Percentiles rank a stretch among this genome's conserved stretches.
These are phyloP conservation scores for Orbilia quercus DNA, from an alignment of 2,329 filamentous ascomycete species.

Conservation along the genomic window DNA sequence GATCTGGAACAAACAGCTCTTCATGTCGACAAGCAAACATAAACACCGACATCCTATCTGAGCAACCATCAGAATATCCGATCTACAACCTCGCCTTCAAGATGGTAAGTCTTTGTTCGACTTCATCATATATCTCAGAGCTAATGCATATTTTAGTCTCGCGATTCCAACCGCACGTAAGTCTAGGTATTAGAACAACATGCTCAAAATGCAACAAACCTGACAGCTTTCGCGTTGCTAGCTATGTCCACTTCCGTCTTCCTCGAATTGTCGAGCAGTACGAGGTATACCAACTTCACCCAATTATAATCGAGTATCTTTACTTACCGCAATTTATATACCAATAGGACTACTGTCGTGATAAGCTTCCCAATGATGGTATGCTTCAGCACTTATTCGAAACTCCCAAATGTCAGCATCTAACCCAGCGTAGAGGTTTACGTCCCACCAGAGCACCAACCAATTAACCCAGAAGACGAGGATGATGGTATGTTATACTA, in stretches of 20 bases:
- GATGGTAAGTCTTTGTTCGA: conserved; percentile 31
- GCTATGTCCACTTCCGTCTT: conserved; percentile 54
- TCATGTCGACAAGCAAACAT: not conserved
- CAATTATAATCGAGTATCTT: not conserved
- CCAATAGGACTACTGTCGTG: conserved; percentile 72
- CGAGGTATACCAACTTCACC: conserved; percentile 15
- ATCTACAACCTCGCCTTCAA: not conserved
- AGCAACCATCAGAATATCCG: not conserved
- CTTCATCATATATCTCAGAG: not conserved
- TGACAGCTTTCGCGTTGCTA: conserved; percentile 13
- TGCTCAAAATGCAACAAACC: conserved; percentile 18
- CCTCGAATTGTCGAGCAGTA: conserved; percentile 56
- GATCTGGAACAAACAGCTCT: conserved; percentile 17
- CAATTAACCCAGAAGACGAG: conserved; percentile 86
- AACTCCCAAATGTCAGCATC: not conserved
- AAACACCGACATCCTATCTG: too few relatives aligned
- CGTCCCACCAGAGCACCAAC: conserved; percentile 81
- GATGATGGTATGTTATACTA: conserved; percentile 71
- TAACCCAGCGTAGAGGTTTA: conserved; percentile 72
- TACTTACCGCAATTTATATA: not conserved
- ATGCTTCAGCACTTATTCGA: not conserved
- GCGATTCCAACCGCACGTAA: conserved; percentile 54
- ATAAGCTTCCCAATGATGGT: conserved; percentile 75
- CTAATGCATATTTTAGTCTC: conserved; percentile 31
- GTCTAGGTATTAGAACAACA: not conserved